Conservation (phyloP, 805 yeast species). For the Candida andamanensis region DNA sequence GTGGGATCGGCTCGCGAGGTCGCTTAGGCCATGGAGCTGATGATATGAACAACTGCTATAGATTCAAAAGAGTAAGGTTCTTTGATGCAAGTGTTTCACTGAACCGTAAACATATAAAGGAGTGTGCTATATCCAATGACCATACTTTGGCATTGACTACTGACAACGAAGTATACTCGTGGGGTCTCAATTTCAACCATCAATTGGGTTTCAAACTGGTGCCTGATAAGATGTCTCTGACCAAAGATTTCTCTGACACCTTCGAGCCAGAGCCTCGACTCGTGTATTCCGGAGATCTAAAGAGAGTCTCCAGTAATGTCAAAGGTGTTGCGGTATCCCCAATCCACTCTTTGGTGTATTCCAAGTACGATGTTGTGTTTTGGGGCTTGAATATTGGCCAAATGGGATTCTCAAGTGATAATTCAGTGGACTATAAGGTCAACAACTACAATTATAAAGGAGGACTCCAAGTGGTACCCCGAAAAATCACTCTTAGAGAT, state of each 20-base stretch:
- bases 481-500: slow-evolving; percentile 37
- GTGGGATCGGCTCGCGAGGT: slow-evolving; percentile 70
- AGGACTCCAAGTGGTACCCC: slow-evolving; percentile 33
- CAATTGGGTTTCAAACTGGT: slow-evolving; percentile 51
- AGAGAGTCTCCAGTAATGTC: slow-evolving; percentile 18
- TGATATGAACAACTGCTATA: slow-evolving; percentile 32
- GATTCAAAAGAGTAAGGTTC: slow-evolving; percentile 39
- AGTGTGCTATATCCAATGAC: slow-evolving; percentile 54
- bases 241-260: slow-evolving; percentile 20
- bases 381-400: slow-evolving; percentile 88
- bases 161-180: slow-evolving; percentile 54
- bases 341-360: slow-evolving; percentile 61
- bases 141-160: slow-evolving; percentile 59
- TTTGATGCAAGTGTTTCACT: slow-evolving; percentile 17
- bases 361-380: slow-evolving; percentile 43
- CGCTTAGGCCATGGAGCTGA: slow-evolving; percentile 56
- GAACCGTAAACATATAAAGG: slow-evolving; percentile 17
- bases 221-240: slow-evolving; percentile 7
- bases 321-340: slow-evolving; percentile 59
- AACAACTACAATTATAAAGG: slow-evolving; percentile 32
- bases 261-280: slow-evolving; percentile 36
- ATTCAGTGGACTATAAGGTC: slow-evolving; percentile 20
- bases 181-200: slow-evolving; percentile 73
- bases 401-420: slow-evolving; percentile 48
- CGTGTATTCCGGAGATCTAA: slow-evolving; percentile 40